phyloP scores from a whole-genome alignment of 2,329 filamentous ascomycete species.

The Verticillium zaregamsianum region DNA sequence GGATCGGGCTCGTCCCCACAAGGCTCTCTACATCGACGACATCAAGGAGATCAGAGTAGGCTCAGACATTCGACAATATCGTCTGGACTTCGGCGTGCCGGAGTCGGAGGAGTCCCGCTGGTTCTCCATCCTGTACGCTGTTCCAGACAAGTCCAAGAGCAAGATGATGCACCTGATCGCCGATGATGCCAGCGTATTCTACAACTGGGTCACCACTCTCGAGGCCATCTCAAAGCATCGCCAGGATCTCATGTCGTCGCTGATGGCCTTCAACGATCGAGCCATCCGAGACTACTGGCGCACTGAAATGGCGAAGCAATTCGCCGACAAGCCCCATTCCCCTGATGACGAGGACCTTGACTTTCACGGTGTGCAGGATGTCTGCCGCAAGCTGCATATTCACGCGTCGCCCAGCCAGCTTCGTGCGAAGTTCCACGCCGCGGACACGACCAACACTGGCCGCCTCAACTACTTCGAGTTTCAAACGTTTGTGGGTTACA shows the following conservation, averaged over 20 bases:
- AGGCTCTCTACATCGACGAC: constrained; percentile 90
- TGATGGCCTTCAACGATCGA: constrained; percentile 80
- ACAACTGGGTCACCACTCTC: constrained; percentile 79
- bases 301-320: constrained; percentile 71
- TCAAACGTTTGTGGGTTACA: constrained; percentile 72
- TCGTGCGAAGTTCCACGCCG: constrained; percentile 67
- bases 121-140: constrained; percentile 86
- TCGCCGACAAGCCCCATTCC: constrained; percentile 43
- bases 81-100: constrained; percentile 72
- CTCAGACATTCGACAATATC: constrained; percentile 81
- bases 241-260: constrained; percentile 83
- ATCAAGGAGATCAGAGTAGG: constrained; percentile 86
- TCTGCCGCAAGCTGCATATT: constrained; percentile 89
- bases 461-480: constrained; percentile 78
- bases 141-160: constrained; percentile 73
- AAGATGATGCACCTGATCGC: constrained; percentile 89
- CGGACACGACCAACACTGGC: constrained; percentile 60
- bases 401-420: constrained; percentile 77
- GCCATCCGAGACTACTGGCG: constrained; percentile 84
- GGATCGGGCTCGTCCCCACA: constrained; percentile 74
- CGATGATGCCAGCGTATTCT: constrained; percentile 65
- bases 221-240: constrained; percentile 81
- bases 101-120: constrained; percentile 67
- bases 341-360: constrained; percentile 68
- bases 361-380: constrained; percentile 70